Conservation (phyloP, 768 basidiomycete genomes). For the Leccinum olivaceopallidum region DNA sequence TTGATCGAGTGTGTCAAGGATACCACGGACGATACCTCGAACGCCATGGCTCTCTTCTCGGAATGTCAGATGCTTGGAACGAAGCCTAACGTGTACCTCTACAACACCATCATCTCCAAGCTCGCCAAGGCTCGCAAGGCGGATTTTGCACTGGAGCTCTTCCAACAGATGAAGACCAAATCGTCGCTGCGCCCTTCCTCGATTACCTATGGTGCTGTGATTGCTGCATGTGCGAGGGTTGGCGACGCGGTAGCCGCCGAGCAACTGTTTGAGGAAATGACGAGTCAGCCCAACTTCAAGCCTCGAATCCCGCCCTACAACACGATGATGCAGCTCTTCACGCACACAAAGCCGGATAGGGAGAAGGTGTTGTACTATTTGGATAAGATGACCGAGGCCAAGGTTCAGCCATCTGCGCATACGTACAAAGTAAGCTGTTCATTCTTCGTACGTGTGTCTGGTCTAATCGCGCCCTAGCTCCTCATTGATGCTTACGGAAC, state of each 20-base stretch:
- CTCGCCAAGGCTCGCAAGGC: slow-evolving; percentile 93
- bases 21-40: slow-evolving; percentile 92
- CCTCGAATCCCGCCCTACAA: slow-evolving; percentile 95
- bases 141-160: slow-evolving; percentile 83
- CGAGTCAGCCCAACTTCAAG: slow-evolving; percentile 65
- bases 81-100: slow-evolving; percentile 81
- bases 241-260: slow-evolving; percentile 86
- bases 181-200: slow-evolving; percentile 62
- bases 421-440: slow-evolving; percentile 79
- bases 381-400: slow-evolving; percentile 56
- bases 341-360: slow-evolving; percentile 86
- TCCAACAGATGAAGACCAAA: slow-evolving; percentile 78
- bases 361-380: slow-evolving; percentile 76
- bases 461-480: slow-evolving; percentile 45
- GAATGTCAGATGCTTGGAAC: slow-evolving; percentile 75
- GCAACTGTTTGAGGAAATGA: slow-evolving; percentile 85
- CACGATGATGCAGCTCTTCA: slow-evolving; percentile 98
- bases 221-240: slow-evolving; percentile 90
- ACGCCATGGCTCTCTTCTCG: slow-evolving; percentile 80
- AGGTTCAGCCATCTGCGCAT: slow-evolving; percentile 78
- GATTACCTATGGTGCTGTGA: slow-evolving; percentile 94
- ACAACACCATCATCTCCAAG: slow-evolving; percentile 97
- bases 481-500: slow-evolving; percentile 87
- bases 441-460: not conserved
- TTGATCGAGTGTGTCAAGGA: slow-evolving; percentile 87